Evolutionary conservation across 345 rosid genomes (phyloP), one percentile per base, ranked within the genome.

Genomic region (Crucihimalaya himalaica): DNA sequence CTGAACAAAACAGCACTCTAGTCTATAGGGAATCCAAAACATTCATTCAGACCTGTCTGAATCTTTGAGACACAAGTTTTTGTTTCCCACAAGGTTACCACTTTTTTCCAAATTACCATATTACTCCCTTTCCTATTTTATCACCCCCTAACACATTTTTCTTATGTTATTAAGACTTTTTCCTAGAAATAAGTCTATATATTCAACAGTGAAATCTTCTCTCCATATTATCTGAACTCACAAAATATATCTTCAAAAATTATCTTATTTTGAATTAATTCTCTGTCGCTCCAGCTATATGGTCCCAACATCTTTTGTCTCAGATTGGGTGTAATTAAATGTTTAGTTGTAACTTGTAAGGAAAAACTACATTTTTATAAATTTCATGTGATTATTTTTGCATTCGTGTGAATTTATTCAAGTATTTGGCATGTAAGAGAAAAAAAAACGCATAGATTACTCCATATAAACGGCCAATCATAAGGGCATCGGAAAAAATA

Each of bases 1-100:
- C 61, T 76, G 80, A 70, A 63, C 64, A 63, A 54, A 46, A 76
- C 66, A 76, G 60, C 70, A 76, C 66, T 68, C 68, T 53, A 52
- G 45, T 52, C n/a, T 76, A 76, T 63, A 70, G 71, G 80, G 66
- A 70, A 63, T 77, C 72, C 75, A 70, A 77, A 77, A 70, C 76
- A 77, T 77, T 77, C 76, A 77, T 75, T 72, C 72, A 72, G 70
- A 72, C 82, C 73, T 84, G 83, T 82, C 83, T 69, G 81, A 77
- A 72, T 72, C 78, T 78, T 80, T 77, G 83, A 81, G 81, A 80
- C 87, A 77, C 68, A 63, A 55, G 61, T 64, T 70, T 77, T 64
- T 70, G 80, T 56, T 59, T 50, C 81, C 75, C 77, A 10, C 46
- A 74, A 70, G 68, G 75, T 72, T 71, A 9, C 77, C 71, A 58